phyloP scores from a whole-genome alignment of 202 grass and related monocot species.

The Zizania palustris region DNA sequence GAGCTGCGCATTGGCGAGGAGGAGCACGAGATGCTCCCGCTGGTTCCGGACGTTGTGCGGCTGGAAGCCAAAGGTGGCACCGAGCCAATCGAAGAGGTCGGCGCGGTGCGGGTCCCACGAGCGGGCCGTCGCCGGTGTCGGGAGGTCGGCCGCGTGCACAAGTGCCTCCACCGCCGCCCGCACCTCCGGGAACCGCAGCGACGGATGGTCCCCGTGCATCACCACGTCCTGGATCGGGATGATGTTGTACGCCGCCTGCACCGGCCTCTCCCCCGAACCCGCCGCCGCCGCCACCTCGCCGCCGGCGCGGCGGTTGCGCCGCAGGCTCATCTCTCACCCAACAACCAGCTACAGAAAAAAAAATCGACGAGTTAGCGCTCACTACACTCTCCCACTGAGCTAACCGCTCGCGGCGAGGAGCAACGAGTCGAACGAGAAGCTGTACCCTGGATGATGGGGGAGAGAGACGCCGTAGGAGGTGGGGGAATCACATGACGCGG shows the following conservation, averaged over 20 bases:
- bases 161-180: constrained; percentile 66
- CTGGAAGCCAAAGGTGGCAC: constrained; percentile 92
- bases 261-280: constrained; percentile 11
- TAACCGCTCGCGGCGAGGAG: background rate
- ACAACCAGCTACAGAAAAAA: constrained; percentile 42
- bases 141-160: constrained; percentile 46
- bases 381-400: background rate
- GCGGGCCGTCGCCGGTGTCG: constrained; percentile 44
- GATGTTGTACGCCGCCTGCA: constrained; percentile 78
- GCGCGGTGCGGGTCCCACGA: constrained; percentile 40
- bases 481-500: constrained; percentile 30
- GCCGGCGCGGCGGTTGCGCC: constrained; percentile 60
- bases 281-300: background rate
- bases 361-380: background rate
- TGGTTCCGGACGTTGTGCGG: constrained; percentile 86
- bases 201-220: constrained; percentile 60
- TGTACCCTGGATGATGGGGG: constrained; percentile 23
- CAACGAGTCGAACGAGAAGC: background rate
- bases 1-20: constrained; percentile 97
- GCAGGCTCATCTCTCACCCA: constrained; percentile 57
- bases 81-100: constrained; percentile 96
- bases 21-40: constrained; percentile 93
- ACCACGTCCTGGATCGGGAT: constrained; percentile 83
- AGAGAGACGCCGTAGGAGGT: background rate
- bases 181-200: constrained; percentile 73